Evolutionary conservation across 2,329 filamentous ascomycete species (phyloP).

Genomic region (Pezicula neosporulosa): DNA sequence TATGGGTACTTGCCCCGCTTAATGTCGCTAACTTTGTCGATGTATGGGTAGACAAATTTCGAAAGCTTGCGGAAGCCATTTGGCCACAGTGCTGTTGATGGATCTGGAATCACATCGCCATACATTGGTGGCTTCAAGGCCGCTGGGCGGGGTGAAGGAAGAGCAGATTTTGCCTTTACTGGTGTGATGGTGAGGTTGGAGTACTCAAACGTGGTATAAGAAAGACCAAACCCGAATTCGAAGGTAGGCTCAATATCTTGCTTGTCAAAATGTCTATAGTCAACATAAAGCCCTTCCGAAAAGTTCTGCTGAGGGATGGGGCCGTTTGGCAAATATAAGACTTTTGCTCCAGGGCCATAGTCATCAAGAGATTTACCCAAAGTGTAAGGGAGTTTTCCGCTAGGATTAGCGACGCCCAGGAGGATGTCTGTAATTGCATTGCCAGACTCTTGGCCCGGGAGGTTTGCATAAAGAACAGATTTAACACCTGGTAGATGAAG

Average conservation of each 20-base stretch:
- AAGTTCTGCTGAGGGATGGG: slow-evolving; percentile 80
- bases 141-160: slow-evolving; percentile 32
- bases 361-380: slow-evolving; percentile 72
- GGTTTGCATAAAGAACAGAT: slow-evolving; percentile 76
- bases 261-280: slow-evolving; percentile 88
- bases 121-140: slow-evolving; percentile 43
- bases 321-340: slow-evolving; percentile 67
- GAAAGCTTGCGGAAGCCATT: slow-evolving; percentile 49
- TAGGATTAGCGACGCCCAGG: slow-evolving; percentile 71
- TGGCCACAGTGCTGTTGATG: slow-evolving; percentile 52
- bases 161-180: slow-evolving; percentile 32
- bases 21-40: slow-evolving; percentile 27
- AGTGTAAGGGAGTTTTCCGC: slow-evolving; percentile 79
- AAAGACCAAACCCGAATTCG: slow-evolving; percentile 82
- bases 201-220: slow-evolving; percentile 61
- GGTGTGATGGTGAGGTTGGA: slow-evolving; percentile 40
- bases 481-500: slow-evolving; percentile 74
- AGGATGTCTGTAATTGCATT: slow-evolving; percentile 77
- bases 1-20: slow-evolving; percentile 37
- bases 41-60: slow-evolving; percentile 67
- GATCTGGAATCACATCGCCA: slow-evolving; percentile 44
- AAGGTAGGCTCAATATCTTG: slow-evolving; percentile 70
- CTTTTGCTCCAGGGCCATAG: slow-evolving; percentile 68
- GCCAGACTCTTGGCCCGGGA: slow-evolving; percentile 85
- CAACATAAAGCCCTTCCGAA: slow-evolving; percentile 77